These are phyloP conservation scores for Collybiopsis luxurians DNA, from an alignment of 768 basidiomycete species.

Conservation along the genomic window DNA sequence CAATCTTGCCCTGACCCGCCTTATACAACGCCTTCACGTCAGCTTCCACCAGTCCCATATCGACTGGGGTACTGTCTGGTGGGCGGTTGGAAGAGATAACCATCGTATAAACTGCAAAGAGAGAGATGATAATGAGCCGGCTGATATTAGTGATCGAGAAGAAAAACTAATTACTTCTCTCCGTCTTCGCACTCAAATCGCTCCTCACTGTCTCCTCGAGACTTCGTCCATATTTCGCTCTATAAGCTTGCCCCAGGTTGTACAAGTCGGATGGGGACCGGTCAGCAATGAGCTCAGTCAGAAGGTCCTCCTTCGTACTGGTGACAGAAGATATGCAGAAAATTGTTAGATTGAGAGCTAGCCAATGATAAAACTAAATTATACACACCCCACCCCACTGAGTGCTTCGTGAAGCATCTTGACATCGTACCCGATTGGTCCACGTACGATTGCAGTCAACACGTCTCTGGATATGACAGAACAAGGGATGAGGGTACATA, in stretches of 20 bases:
- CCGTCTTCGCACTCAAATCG: conserved; percentile 11
- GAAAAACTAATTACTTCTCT: conserved; percentile 8
- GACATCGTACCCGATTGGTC: conserved; percentile 4
- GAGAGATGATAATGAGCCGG: background rate
- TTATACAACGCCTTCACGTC: conserved; percentile 30
- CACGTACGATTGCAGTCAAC: background rate
- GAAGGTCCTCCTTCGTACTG: conserved; percentile 2
- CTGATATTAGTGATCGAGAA: background rate
- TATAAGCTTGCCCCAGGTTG: background rate
- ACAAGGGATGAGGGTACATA: background rate
- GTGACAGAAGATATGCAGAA: too few relatives aligned
- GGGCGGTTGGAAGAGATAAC: conserved; percentile 29
- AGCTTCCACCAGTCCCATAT: conserved; percentile 26
- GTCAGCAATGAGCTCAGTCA: conserved; percentile 11
- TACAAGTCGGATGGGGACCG: conserved; percentile 7
- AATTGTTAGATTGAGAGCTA: background rate
- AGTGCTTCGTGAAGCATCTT: conserved; percentile 1
- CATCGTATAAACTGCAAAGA: conserved; percentile 29
- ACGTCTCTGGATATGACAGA: background rate
- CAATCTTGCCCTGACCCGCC: conserved; percentile 29
- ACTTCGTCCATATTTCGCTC: background rate
- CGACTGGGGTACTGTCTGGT: conserved; percentile 25
- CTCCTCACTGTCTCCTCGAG: conserved; percentile 7
- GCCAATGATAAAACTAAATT: background rate
- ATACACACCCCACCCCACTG: conserved; percentile 4